Base-by-base conservation (phyloP, 2,329 filamentous ascomycete species). In the Spiromastix sp. region DNA sequence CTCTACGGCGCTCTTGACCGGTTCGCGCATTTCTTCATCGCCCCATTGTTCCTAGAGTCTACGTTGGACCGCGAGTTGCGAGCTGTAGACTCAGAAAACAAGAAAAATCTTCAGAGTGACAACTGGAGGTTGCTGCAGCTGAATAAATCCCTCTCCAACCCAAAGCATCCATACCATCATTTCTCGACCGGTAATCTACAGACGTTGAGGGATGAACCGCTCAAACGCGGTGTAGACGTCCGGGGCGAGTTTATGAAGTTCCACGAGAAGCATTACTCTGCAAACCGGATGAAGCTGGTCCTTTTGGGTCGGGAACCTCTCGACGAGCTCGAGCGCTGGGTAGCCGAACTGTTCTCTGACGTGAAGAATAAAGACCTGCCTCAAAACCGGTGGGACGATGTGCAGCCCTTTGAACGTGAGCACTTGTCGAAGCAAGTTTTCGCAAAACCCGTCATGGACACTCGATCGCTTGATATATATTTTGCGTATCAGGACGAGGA, bases 31-130 rank as follows among this genome's bases (percentile, higher is more conserved):
- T 95, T 95, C 63, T 95, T 95, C 58, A 79, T 93, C 45, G 74
- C 81, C 42, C 87, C 87, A 0, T 70, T 95, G 21, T 95, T 95
- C 57, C 70, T 93, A 7, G 77, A 81, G 36, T 85, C 78, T 45
- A 91, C 86, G 0, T 60, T 95, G 32, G 87, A 95, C 49, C 75
- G 87, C 32, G 87, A 95, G 61, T 68, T 95, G 42, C 78, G 74
- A 45, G 87, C 87, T 1, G 87, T 95, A 13, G 86, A 95, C 53
- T 94, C 86, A 4, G 87, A 95, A 59, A 93, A 95, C 64, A 94
- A 94, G 71, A 95, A 95, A 72, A 95, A 95, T 48, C 66, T 95
- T 32, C 87, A 95, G 61, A 89, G 77, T 55, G 87, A 95, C 52
- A 73, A 74, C 37, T 94, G 87, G 85, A 77, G 87, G 11, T 63